Evolutionary conservation across 2,329 filamentous ascomycete genomes (phyloP), one percentile per base, ranked within the genome.

Genomic region (Malbranchea zuffiana): DNA sequence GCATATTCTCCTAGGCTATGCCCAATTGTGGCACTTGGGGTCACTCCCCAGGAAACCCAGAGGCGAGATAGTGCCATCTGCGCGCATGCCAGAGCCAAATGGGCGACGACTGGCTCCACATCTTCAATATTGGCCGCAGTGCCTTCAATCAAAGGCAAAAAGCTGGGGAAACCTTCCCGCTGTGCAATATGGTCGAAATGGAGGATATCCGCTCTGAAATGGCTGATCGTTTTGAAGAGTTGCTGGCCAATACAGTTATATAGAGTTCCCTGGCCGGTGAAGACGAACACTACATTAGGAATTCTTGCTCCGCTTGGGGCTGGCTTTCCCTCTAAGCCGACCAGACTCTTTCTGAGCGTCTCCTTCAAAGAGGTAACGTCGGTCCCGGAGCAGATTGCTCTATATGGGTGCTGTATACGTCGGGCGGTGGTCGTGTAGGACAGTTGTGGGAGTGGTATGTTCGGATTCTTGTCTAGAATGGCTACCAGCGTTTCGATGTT

Each of bases 341-440:
- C n/a, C n/a, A 43, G 18, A 56, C 23, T 17, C n/a, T 23, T 33
- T 5, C 19, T 13, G 7, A 5, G 6, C 7, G 3, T 33, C 18
- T 5, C 10, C 7, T 13, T 6, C 15, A 4, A 16, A 8, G 15
- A 13, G 6, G 20, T 10, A 21, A 16, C 27, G 31, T 16, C 15
- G 26, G 31, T 6, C 10, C 37, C 37, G 18, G 27, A 12, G 15
- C 36, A 10, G 0, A 36, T 26, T 8, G 33, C 17, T 13, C 41
- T 24, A 23, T 41, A 24, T 5, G 32, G 11, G 18, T 43, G 37
- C 11, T 40, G 37, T 6, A 75, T 69, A 28, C 71, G 69, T 15
- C 78, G 69, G 5, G 78, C 77, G 2, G 75, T 78, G 0, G 70
- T 75, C 1, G 73, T 75, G 54, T 80, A 81, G 0, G 75, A 67